A percentile compares a stretch with the other conserved stretches of the same genome.
These are phyloP conservation scores for Glycine soja DNA, from an alignment of 306 rosid species.

Conservation along the genomic window DNA sequence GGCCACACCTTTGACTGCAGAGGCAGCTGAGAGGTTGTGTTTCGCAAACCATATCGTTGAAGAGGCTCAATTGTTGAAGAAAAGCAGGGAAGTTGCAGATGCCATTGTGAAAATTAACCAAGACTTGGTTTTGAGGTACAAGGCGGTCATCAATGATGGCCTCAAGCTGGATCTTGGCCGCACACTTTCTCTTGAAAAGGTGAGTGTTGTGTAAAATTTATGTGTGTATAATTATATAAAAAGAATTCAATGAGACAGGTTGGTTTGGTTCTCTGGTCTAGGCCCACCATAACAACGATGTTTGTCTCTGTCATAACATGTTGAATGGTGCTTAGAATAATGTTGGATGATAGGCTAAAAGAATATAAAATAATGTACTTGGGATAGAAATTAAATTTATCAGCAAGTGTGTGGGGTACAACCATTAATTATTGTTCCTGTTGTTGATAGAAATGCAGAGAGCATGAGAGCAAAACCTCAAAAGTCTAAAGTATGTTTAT, in stretches of 20 bases:
- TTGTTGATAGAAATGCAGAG: conserved; percentile 14
- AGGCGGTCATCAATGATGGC: conserved; percentile 88
- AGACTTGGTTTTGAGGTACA: conserved; percentile 84
- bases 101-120: conserved; percentile 73
- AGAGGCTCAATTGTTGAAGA: conserved; percentile 72
- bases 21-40: conserved; percentile 76
- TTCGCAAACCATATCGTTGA: conserved; percentile 88
- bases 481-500: not conserved
- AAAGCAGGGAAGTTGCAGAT: conserved; percentile 72
- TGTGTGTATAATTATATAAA: not conserved
- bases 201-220: conserved; percentile 12
- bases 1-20: conserved; percentile 81
- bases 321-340: no score
- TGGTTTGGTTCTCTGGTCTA: not conserved
- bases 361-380: no score
- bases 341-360: no score
- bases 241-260: not conserved
- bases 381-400: no score
- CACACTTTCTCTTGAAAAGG: conserved; percentile 90
- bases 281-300: not conserved
- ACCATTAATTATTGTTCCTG: not conserved
- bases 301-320: not conserved
- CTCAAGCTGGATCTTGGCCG: conserved; percentile 71
- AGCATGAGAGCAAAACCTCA: not conserved
- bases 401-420: not conserved